These are phyloP conservation scores for Leccinum subrobustum DNA, from an alignment of 1,284 basidiomycete genomes.

Conservation along the genomic window DNA sequence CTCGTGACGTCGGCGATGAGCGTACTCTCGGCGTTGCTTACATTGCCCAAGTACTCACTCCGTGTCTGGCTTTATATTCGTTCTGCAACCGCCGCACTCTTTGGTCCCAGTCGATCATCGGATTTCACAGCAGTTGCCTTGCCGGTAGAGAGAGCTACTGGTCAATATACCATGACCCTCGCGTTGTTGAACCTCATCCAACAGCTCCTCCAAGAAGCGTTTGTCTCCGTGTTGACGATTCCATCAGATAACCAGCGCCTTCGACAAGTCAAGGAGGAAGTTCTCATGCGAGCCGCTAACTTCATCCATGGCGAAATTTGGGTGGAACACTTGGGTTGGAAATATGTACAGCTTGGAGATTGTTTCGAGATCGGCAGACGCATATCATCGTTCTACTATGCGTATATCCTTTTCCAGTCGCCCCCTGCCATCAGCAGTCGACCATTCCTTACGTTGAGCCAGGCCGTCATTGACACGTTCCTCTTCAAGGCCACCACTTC, in stretches of 20 bases:
- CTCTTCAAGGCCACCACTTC: constrained; percentile 71
- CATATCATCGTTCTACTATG: constrained; percentile 68
- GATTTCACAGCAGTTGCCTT: constrained; percentile 67
- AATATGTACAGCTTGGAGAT: constrained; percentile 74
- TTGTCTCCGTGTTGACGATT: constrained; percentile 51
- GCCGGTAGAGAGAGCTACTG: constrained; percentile 66
- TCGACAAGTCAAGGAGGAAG: constrained; percentile 76
- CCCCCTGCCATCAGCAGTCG: constrained; percentile 50
- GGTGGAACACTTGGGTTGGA: constrained; percentile 82
- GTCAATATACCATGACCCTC: constrained; percentile 78
- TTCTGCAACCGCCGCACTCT: constrained; percentile 70
- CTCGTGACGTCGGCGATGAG: constrained; percentile 80
- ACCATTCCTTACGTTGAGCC: constrained; percentile 58
- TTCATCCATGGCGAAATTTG: constrained; percentile 86
- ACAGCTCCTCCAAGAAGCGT: constrained; percentile 73
- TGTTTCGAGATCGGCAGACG: constrained; percentile 77
- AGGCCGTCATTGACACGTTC: constrained; percentile 63
- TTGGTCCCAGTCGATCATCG: constrained; percentile 56
- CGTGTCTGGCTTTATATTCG: constrained; percentile 86
- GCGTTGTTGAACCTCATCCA: constrained; percentile 76
- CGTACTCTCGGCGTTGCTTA: constrained; percentile 75
- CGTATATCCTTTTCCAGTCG: constrained; percentile 62
- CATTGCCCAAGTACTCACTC: constrained; percentile 71
- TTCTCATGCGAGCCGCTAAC: constrained; percentile 70
- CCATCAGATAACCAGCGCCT: constrained; percentile 57